A percentile compares a stretch with the other conserved stretches of the same genome.
phyloP scores from a whole-genome alignment of 2,329 filamentous ascomycete species.

The Curvularia spicifera region DNA sequence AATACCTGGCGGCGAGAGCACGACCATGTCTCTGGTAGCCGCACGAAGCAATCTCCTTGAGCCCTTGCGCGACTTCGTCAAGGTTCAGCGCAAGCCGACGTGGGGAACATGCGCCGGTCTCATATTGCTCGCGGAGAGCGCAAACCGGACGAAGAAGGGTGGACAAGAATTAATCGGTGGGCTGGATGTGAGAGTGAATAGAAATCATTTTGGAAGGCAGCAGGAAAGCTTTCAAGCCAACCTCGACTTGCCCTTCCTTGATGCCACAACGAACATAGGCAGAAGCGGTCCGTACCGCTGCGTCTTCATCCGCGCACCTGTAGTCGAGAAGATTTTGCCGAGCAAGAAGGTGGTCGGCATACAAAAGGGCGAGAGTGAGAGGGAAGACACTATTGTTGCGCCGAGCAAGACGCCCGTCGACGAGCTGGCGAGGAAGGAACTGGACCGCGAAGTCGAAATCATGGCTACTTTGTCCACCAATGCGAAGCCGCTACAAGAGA shows the following conservation, averaged over 20 bases:
- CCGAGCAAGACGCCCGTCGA: slow-evolving; percentile 60
- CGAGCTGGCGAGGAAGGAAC: slow-evolving; percentile 53
- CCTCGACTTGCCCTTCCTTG: slow-evolving; percentile 74
- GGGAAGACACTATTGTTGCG: slow-evolving; percentile 62
- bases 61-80: slow-evolving; percentile 87
- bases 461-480: slow-evolving; percentile 63
- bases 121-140: slow-evolving; percentile 86
- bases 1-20: slow-evolving; percentile 93
- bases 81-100: slow-evolving; percentile 79
- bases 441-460: slow-evolving; percentile 62
- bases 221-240: slow-evolving; percentile 86
- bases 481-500: slow-evolving; percentile 55
- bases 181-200: slow-evolving; percentile 84
- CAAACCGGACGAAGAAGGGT: slow-evolving; percentile 85
- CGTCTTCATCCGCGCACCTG: slow-evolving; percentile 92
- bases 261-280: slow-evolving; percentile 32
- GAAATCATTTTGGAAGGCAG: slow-evolving; percentile 95
- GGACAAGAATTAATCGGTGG: slow-evolving; percentile 94
- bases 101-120: slow-evolving; percentile 98
- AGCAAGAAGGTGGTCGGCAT: slow-evolving; percentile 52
- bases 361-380: slow-evolving; percentile 57
- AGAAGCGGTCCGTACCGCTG: slow-evolving; percentile 69
- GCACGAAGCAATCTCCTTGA: slow-evolving; percentile 80
- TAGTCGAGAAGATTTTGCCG: slow-evolving; percentile 81
- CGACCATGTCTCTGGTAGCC: slow-evolving; percentile 88